These are phyloP conservation scores for Metarhizium sp. DNA, from an alignment of 2,329 filamentous ascomycete genomes.

Conservation along the genomic window DNA sequence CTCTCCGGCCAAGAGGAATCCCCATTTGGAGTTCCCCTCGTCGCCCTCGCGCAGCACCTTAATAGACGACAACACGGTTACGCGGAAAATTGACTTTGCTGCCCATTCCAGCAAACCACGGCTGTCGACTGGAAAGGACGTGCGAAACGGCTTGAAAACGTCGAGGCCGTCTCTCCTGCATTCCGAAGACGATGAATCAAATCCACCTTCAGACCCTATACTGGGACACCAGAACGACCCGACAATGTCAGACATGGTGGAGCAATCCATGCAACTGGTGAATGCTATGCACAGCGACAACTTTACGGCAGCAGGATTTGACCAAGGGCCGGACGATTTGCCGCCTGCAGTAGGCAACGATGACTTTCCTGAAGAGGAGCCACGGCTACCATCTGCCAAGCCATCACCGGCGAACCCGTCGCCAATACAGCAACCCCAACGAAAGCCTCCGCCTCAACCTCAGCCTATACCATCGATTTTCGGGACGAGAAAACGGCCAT, in stretches of 20 bases:
- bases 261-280: constrained; percentile 35
- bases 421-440: neutral
- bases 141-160: constrained; percentile 17
- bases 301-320: neutral
- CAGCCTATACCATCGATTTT: neutral
- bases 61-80: constrained; percentile 32
- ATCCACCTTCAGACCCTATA: constrained; percentile 4
- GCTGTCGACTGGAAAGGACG: constrained; percentile 3
- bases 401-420: neutral
- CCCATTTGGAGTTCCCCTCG: constrained; percentile 43
- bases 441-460: neutral
- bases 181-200: constrained; percentile 16
- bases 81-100: constrained; percentile 45
- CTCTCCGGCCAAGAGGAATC: constrained; percentile 53
- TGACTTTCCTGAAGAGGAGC: neutral
- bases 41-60: constrained; percentile 35
- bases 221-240: constrained; percentile 18
- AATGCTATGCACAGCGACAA: constrained; percentile 18
- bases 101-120: constrained; percentile 10
- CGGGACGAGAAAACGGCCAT: constrained; percentile 2
- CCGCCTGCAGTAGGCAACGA: constrained; percentile 11
- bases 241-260: constrained; percentile 21
- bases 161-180: constrained; percentile 1
- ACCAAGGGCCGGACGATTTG: constrained; percentile 9
- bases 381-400: neutral